A percentile compares a stretch with the other conserved stretches of the same genome.
phyloP scores from a whole-genome alignment of 2,329 filamentous ascomycete species.

The Ceratocystis papillata region DNA sequence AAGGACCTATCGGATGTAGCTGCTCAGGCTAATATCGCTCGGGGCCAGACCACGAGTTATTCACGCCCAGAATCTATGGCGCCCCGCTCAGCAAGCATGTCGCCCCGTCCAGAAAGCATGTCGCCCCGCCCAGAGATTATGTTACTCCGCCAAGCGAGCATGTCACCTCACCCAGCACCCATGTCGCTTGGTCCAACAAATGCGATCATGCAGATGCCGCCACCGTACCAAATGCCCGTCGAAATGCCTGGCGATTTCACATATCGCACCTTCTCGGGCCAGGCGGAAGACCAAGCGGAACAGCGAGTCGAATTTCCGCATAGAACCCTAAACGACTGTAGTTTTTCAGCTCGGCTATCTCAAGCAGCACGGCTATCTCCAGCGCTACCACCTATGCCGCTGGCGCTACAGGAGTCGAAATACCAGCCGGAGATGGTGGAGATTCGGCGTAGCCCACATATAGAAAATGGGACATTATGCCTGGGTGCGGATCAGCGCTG shows the following conservation, averaged over 20 bases:
- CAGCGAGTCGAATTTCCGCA: neutral
- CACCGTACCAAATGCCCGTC: neutral
- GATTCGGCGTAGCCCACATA: neutral
- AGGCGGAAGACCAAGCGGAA: neutral
- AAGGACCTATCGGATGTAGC: conserved; percentile 37
- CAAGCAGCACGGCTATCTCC: neutral
- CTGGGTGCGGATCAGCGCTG: neutral
- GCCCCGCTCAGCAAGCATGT: conserved; percentile 1
- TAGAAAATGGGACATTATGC: neutral
- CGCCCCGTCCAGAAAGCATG: neutral
- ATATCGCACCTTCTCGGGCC: neutral
- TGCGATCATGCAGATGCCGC: neutral
- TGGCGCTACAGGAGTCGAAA: neutral
- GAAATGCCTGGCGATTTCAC: conserved; percentile 11
- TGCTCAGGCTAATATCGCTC: conserved; percentile 14
- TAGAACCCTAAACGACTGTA: neutral
- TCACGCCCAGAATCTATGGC: neutral
- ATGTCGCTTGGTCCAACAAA: too few relatives aligned
- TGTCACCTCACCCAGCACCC: conserved; percentile 3
- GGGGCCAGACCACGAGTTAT: conserved; percentile 11
- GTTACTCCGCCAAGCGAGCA: neutral
- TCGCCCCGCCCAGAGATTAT: neutral
- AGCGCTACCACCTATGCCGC: neutral
- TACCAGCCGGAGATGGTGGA: neutral
- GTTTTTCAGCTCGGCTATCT: neutral